Evolutionary conservation across 106 monocot species (phyloP).

Genomic region (Acanthochlamys bracteata): DNA sequence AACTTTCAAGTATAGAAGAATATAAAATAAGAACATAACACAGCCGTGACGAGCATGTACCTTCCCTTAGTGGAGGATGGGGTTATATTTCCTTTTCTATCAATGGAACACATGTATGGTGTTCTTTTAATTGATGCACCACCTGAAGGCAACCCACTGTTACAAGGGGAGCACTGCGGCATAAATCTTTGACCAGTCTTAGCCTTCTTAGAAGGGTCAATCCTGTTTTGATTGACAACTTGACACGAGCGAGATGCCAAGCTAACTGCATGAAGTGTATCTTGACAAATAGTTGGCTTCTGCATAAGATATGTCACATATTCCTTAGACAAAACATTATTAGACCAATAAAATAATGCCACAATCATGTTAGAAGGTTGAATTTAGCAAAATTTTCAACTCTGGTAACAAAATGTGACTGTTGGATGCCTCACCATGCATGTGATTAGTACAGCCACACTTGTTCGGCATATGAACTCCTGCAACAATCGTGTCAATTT

Average conservation of each 20-base stretch:
- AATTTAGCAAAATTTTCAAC: too few species aligned
- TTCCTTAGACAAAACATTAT: too few species aligned
- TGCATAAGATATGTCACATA: constrained; percentile 1
- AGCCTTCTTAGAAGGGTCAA: constrained; percentile 15
- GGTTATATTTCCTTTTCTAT: constrained; percentile 16
- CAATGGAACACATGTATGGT: constrained; percentile 2
- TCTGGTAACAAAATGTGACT: too few species aligned
- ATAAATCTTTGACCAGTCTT: constrained; percentile 15
- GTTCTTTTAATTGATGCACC: constrained; percentile 11
- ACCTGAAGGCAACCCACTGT: not conserved
- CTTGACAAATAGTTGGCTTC: constrained; percentile 36
- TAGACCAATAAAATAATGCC: too few species aligned
- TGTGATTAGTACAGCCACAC: constrained; percentile 31
- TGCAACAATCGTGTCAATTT: constrained; percentile 57
- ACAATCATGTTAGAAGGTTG: too few species aligned
- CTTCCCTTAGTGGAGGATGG: constrained; percentile 8
- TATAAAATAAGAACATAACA: not conserved
- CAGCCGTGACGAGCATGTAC: not conserved
- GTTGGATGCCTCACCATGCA: constrained; percentile 35
- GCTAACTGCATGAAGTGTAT: constrained; percentile 25
- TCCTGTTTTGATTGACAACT: constrained; percentile 17
- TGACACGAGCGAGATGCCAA: constrained; percentile 54
- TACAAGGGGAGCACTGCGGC: constrained; percentile 13
- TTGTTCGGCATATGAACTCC: constrained; percentile 32
- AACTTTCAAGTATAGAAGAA: not conserved